Percentiles rank a stretch among this genome's conserved stretches.
Conservation (phyloP, 768 basidiomycete species). For the Auriscalpium microsporum region DNA sequence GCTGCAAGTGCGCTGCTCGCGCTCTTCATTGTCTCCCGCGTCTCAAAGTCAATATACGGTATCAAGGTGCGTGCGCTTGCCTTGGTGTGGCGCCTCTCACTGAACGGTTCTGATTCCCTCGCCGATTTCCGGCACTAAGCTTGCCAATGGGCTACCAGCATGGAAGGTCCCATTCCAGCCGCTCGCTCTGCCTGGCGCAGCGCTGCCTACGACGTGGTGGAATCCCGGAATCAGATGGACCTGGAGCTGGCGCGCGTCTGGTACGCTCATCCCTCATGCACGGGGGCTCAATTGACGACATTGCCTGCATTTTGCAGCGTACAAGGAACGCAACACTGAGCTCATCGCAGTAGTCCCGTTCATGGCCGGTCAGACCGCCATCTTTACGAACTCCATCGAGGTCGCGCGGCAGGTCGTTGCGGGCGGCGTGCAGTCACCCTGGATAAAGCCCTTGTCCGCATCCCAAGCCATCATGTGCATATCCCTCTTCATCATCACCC, state of each 20-base stretch:
- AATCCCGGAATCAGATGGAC: slow-evolving; percentile 29
- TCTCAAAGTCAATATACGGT: background rate
- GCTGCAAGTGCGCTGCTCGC: background rate
- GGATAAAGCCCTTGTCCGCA: slow-evolving; percentile 12
- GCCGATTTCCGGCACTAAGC: slow-evolving; percentile 16
- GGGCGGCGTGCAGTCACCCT: slow-evolving; percentile 7
- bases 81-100: too few relatives aligned
- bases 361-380: slow-evolving; percentile 1
- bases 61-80: background rate
- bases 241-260: slow-evolving; percentile 28
- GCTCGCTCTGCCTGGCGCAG: slow-evolving; percentile 27
- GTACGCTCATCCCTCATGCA: slow-evolving; percentile 16
- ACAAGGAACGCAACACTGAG: slow-evolving; percentile 3
- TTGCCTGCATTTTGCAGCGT: background rate
- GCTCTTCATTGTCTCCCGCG: background rate
- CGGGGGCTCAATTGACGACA: too few relatives aligned
- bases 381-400: slow-evolving; percentile 9
- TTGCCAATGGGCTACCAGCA: slow-evolving; percentile 31
- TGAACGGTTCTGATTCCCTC: too few relatives aligned
- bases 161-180: slow-evolving; percentile 34
- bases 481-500: background rate
- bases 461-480: background rate
- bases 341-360: slow-evolving; percentile 8
- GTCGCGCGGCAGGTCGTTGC: slow-evolving; percentile 12
- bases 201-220: slow-evolving; percentile 30